Evolutionary conservation across 2,329 filamentous ascomycete genomes (phyloP), one percentile per base, ranked within the genome.

Genomic region (Dactylella cylindrospora): DNA sequence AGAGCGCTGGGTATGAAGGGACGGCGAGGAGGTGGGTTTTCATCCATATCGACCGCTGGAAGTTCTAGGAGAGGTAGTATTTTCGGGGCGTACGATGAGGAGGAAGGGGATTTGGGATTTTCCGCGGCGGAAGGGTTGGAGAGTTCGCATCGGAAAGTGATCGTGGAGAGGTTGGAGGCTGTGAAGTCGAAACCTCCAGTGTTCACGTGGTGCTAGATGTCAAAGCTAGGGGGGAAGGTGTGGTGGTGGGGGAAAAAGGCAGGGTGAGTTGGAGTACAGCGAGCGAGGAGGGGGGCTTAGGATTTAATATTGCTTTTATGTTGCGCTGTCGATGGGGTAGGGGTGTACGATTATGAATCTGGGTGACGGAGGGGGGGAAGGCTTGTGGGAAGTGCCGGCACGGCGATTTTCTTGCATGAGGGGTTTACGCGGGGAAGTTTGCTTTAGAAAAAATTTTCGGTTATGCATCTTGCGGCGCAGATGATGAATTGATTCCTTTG

Each of bases 111-210:
- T 73, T 76, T 98, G 22, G 93, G 93, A 7, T 98, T 95, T 74
- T 89, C 90, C 8, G 91, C 90, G 0, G 93, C 93, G 0, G 88
- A 91, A 72, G 93, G 89, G 20, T 89, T 95, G 82, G 93, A 97
- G 73, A 88, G 88, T 9, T 88, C 90, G 70, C 84, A 86, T 72
- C 82, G 90, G 69, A 95, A 93, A 74, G 93, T 98, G 40, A 97
- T 98, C 77, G 90, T 98, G 40, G 93, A 98, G 77, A 80, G 93
- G 65, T 76, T 98, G 57, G 93, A 98, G 77, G 87, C 91, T 61
- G 93, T 98, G 65, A 97, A 97, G 79, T 88, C 84, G 71, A 86
- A 86, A 72, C 94, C 95, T 71, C 93, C 93, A 1, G 90, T 98
- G 25, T 98, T 98, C 74, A 95, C 88, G 36, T 98, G 93, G 88